Evolutionary conservation across 805 yeast genomes (phyloP).

Genomic region (Wickerhamomyces bovis): DNA sequence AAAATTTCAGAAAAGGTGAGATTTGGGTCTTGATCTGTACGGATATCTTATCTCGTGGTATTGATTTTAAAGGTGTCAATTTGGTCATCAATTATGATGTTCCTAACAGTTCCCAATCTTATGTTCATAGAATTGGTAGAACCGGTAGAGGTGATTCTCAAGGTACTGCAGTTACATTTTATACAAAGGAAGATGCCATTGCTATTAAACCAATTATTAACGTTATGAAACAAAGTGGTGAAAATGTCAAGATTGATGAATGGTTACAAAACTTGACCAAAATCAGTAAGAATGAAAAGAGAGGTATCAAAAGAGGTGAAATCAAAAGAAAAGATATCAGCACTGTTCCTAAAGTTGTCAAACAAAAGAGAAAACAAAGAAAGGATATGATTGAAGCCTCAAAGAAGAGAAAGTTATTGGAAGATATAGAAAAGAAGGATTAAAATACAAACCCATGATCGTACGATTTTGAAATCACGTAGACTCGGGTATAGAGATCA

Average conservation of each 20-base stretch:
- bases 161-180: constrained; percentile 88
- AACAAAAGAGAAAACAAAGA: constrained; percentile 55
- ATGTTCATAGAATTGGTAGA: constrained; percentile 97
- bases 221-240: constrained; percentile 93
- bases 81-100: constrained; percentile 94
- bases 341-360: constrained; percentile 71
- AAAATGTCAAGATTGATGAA: constrained; percentile 43
- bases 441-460: too few species aligned
- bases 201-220: constrained; percentile 80
- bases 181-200: constrained; percentile 80
- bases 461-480: neutral
- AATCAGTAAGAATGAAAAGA: constrained; percentile 57
- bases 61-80: constrained; percentile 94
- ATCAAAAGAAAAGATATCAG: constrained; percentile 69
- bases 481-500: too few species aligned
- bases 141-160: constrained; percentile 91
- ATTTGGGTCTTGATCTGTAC: constrained; percentile 96
- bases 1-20: constrained; percentile 82
- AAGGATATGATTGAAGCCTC: constrained; percentile 73
- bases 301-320: constrained; percentile 49
- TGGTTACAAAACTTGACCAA: constrained; percentile 85
- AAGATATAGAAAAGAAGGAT: constrained; percentile 4
- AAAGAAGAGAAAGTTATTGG: constrained; percentile 42
- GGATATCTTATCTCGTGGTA: constrained; percentile 93
- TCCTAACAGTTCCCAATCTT: constrained; percentile 88